Percentiles rank a stretch among this genome's conserved stretches.
Conservation (phyloP, 768 basidiomycete species). For the Panaeolus papilionaceus region DNA sequence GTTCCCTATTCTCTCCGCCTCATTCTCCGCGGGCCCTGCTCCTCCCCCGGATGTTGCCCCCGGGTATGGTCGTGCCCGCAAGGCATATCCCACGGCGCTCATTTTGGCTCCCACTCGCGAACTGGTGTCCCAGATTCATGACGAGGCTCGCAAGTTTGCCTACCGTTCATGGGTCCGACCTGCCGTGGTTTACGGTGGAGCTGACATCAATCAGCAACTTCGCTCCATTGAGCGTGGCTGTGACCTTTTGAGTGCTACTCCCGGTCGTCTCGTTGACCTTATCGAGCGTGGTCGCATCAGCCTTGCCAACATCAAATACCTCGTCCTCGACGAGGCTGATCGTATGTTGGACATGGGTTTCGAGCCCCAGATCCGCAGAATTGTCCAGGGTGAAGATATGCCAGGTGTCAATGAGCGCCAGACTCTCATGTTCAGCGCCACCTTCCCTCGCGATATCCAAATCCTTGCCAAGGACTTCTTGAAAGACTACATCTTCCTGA, state of each 20-base stretch:
- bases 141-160: constrained; percentile 98
- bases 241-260: constrained; percentile 95
- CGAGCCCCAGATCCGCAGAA: constrained; percentile 98
- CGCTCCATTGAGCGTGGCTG: constrained; percentile 95
- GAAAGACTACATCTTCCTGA: constrained; percentile 99
- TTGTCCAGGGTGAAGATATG: constrained; percentile 99
- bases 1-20: constrained; percentile 97
- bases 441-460: constrained; percentile 99
- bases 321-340: constrained; percentile 99
- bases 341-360: constrained; percentile 99
- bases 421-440: constrained; percentile 99
- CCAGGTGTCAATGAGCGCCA: constrained; percentile 90
- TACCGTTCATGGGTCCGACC: constrained; percentile 99
- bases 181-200: constrained; percentile 98
- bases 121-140: constrained; percentile 98
- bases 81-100: constrained; percentile 96
- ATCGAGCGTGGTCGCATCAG: constrained; percentile 98
- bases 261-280: constrained; percentile 96
- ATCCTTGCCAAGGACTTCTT: constrained; percentile 95
- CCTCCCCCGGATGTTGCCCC: constrained; percentile 63
- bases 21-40: constrained; percentile 84
- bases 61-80: constrained; percentile 74
- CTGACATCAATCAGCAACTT: constrained; percentile 95
- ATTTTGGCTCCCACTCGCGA: constrained; percentile 98
- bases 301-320: constrained; percentile 94